A percentile compares a stretch with the other conserved stretches of the same genome.
These are phyloP conservation scores for Fusarium oligoseptatum DNA, from an alignment of 2,329 filamentous ascomycete genomes.

Conservation along the genomic window DNA sequence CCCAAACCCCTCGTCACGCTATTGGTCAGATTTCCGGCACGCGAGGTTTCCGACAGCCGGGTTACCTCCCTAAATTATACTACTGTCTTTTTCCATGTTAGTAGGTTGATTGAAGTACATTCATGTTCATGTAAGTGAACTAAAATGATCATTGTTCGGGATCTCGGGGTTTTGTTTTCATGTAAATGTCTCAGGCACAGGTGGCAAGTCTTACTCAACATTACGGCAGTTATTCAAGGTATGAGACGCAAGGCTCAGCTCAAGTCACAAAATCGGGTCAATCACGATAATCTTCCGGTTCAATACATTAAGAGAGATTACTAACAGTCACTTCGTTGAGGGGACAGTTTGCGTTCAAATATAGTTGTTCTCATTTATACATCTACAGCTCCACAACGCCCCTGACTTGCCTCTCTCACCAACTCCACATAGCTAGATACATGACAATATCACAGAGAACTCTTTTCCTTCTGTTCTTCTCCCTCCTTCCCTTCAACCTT, in stretches of 20 bases:
- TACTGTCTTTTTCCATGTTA: background rate
- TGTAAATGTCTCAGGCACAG: background rate
- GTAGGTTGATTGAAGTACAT: background rate
- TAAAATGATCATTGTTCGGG: background rate
- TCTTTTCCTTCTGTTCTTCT: background rate
- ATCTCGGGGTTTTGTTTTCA: background rate
- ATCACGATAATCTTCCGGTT: background rate
- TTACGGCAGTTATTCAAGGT: background rate
- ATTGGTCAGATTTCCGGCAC: constrained; percentile 9
- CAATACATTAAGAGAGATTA: background rate
- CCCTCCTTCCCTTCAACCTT: background rate
- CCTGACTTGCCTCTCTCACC: background rate
- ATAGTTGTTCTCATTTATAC: background rate
- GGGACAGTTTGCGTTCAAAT: background rate
- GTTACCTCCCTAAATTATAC: background rate
- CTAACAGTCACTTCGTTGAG: background rate
- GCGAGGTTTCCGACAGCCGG: background rate
- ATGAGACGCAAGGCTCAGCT: background rate
- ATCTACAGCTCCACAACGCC: background rate
- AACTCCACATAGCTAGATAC: background rate
- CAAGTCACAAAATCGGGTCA: background rate
- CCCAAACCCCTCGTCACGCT: background rate
- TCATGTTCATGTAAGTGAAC: background rate
- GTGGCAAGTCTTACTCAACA: background rate
- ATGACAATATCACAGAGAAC: constrained; percentile 11